These are phyloP conservation scores for Hsuehochloa calcarea DNA, from an alignment of 176 grass and related monocot species.

Conservation along the genomic window DNA sequence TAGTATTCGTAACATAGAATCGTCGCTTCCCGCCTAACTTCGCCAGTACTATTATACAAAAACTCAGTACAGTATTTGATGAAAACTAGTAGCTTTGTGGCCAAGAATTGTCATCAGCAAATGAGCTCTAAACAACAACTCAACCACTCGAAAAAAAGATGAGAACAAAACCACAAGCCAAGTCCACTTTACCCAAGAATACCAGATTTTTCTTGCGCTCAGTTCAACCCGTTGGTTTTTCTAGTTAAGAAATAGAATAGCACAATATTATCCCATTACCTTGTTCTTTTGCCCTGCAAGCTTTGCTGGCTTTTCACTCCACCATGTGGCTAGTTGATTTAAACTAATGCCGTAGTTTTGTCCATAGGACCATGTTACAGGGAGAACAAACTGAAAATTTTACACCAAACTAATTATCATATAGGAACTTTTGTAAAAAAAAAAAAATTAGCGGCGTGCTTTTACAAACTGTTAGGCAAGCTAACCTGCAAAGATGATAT, in stretches of 20 bases:
- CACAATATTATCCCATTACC: conserved; percentile 38
- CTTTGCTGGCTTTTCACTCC: conserved; percentile 88
- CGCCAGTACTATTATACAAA: neutral
- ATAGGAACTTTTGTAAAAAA: neutral
- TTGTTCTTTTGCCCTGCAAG: conserved; percentile 82
- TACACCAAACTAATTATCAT: neutral
- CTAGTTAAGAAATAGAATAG: neutral
- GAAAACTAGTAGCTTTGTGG: neutral
- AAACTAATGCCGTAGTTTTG: conserved; percentile 67
- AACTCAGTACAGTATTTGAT: neutral
- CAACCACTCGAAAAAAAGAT: neutral
- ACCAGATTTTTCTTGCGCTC: neutral
- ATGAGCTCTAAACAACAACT: neutral
- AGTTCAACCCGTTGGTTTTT: neutral
- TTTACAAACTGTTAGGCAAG: neutral
- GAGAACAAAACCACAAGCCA: neutral
- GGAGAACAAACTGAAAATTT: conserved; percentile 81
- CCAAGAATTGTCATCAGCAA: neutral
- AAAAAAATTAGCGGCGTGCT: neutral
- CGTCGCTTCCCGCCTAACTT: neutral
- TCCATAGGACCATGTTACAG: conserved; percentile 87
- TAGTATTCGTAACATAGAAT: neutral
- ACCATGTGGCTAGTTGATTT: conserved; percentile 76
- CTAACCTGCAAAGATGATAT: conserved; percentile 94
- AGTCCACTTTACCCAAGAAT: neutral